Percentiles rank a stretch among this genome's conserved stretches.
Evolutionary conservation across 2,329 filamentous ascomycete species (phyloP).

Genomic region (Colletotrichum lentis): DNA sequence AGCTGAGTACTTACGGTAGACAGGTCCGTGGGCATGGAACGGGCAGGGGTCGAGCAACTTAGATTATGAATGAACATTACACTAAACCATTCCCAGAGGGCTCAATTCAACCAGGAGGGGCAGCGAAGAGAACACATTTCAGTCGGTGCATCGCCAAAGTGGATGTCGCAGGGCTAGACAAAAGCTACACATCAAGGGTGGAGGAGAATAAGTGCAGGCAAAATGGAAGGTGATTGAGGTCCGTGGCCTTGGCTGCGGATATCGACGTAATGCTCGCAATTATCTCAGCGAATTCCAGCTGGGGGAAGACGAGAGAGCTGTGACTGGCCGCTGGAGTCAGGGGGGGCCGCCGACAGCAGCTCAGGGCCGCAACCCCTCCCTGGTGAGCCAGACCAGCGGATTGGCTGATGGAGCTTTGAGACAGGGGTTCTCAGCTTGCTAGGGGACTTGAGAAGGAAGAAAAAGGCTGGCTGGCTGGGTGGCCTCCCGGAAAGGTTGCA

Average conservation of each 20-base stretch:
- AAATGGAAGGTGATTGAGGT: not conserved
- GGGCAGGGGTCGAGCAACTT: conserved; percentile 9
- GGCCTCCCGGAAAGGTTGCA: conserved; percentile 36
- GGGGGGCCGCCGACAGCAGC: conserved; percentile 28
- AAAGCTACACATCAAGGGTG: not conserved
- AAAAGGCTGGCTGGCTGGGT: conserved; percentile 13
- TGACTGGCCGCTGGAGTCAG: conserved; percentile 20
- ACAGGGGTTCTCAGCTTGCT: conserved; percentile 32
- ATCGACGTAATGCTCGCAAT: conserved; percentile 35
- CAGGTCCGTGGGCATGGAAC: not conserved
- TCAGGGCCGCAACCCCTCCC: conserved; percentile 17
- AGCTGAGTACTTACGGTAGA: no score
- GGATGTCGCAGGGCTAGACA: no score
- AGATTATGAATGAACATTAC: not conserved
- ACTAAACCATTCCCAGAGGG: not conserved
- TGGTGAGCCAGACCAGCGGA: conserved; percentile 33
- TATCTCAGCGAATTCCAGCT: conserved; percentile 26
- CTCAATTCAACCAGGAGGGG: not conserved
- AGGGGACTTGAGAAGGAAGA: conserved; percentile 3
- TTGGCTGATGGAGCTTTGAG: conserved; percentile 32
- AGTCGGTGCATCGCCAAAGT: no score
- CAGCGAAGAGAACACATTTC: not conserved
- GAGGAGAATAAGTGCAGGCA: not conserved
- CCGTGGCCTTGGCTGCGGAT: conserved; percentile 33
- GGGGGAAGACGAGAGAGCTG: conserved; percentile 8